Conservation (phyloP, 495 filamentous ascomycete genomes). For the Penicillium coffeae region DNA sequence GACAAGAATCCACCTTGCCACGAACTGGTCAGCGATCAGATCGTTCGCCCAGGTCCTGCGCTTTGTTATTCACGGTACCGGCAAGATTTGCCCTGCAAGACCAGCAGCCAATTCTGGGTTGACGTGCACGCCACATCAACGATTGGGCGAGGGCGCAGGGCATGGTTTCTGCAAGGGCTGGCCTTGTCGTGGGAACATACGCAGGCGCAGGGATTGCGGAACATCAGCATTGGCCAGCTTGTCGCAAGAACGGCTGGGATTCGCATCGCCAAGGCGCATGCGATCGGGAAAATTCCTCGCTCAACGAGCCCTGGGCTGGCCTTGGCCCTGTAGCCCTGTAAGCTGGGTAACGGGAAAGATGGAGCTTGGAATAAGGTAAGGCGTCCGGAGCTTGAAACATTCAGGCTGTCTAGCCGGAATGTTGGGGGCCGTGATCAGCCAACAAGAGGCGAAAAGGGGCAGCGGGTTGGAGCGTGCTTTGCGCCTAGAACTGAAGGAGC, state of each 20-base stretch:
- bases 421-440: neutral
- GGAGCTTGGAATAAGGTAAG: no score
- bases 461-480: neutral
- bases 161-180: constrained; percentile 2
- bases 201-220: neutral
- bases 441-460: neutral
- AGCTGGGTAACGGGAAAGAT: no score
- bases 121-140: neutral
- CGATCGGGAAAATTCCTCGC: neutral
- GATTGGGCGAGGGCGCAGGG: constrained; percentile 2
- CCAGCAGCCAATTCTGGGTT: neutral
- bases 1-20: no score
- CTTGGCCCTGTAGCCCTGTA: no score
- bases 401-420: neutral
- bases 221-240: neutral
- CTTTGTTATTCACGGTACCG: no score
- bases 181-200: neutral
- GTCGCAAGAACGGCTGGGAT: neutral
- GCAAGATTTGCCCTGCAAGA: no score
- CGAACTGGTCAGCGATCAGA: no score
- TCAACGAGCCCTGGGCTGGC: no score
- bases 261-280: neutral
- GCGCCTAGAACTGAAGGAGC: neutral
- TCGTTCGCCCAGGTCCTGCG: no score
- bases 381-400: neutral